Evolutionary conservation across 148 eudicot species (phyloP).

Genomic region (Limonium bicolor): DNA sequence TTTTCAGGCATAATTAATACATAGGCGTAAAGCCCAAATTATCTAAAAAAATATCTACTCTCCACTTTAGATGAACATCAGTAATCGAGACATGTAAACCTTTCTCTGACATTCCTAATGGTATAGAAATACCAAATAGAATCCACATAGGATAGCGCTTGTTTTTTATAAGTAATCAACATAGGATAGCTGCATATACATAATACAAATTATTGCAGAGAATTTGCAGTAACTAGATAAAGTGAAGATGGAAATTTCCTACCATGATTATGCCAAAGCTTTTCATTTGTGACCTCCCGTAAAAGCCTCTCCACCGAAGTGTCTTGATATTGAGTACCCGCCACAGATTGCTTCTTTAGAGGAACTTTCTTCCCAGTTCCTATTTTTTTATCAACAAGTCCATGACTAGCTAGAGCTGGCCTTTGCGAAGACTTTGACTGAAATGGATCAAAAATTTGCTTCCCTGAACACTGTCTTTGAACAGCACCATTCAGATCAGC

Average conservation of each 20-base stretch:
- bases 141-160: no score
- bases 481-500: slow-evolving; percentile 6
- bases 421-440: slow-evolving; percentile 49
- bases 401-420: slow-evolving; percentile 37
- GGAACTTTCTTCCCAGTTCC: slow-evolving; percentile 52
- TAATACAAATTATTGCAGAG: no score
- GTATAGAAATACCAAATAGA: no score
- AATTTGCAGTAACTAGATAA: no score
- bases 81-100: no score
- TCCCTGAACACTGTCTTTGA: slow-evolving; percentile 37
- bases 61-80: no score
- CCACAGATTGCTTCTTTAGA: slow-evolving; percentile 45
- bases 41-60: no score
- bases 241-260: slow-evolving; percentile 5
- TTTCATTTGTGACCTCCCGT: slow-evolving; percentile 92
- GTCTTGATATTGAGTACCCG: slow-evolving; percentile 53
- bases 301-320: slow-evolving; percentile 87
- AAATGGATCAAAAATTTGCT: slow-evolving; percentile 47
- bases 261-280: slow-evolving; percentile 96
- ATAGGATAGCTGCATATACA: no score
- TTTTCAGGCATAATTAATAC: no score
- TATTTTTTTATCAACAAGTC: slow-evolving; percentile 31
- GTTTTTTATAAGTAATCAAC: no score
- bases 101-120: no score
- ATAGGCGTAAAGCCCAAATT: no score